phyloP scores from a whole-genome alignment of 768 basidiomycete genomes.

The Mycena floridula region DNA sequence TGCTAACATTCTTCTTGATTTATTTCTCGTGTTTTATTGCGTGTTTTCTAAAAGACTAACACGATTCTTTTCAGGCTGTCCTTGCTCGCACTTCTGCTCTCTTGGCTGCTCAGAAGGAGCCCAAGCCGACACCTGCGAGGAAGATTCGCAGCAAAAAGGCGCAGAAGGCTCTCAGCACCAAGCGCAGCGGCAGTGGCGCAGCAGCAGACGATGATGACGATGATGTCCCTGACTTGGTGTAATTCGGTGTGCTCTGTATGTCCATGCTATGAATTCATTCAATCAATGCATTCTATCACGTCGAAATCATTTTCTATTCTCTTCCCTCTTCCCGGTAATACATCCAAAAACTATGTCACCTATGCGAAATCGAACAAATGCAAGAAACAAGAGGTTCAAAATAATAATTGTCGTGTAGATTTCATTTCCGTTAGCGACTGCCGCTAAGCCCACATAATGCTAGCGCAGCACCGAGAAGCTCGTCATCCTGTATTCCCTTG shows the following conservation, averaged over 20 bases:
- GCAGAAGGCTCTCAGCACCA: constrained; percentile 7
- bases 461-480: constrained; percentile 7
- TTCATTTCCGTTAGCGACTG: background rate
- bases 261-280: no score
- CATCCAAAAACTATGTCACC: no score
- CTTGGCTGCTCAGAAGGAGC: constrained; percentile 62
- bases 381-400: background rate
- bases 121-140: constrained; percentile 59
- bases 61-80: constrained; percentile 47
- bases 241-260: background rate
- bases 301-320: no score
- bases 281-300: no score
- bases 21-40: constrained; percentile 10
- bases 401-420: background rate
- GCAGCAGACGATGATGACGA: background rate
- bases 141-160: constrained; percentile 72
- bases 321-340: no score
- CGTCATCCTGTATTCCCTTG: constrained; percentile 2
- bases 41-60: constrained; percentile 23
- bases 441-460: constrained; percentile 8
- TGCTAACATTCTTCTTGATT: constrained; percentile 42
- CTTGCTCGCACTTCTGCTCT: constrained; percentile 76
- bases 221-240: background rate
- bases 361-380: background rate
- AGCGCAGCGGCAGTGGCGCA: background rate